A percentile compares a stretch with the other conserved stretches of the same genome.
Conservation (phyloP, 2,329 filamentous ascomycete species). For the Lecanosticta acicola region DNA sequence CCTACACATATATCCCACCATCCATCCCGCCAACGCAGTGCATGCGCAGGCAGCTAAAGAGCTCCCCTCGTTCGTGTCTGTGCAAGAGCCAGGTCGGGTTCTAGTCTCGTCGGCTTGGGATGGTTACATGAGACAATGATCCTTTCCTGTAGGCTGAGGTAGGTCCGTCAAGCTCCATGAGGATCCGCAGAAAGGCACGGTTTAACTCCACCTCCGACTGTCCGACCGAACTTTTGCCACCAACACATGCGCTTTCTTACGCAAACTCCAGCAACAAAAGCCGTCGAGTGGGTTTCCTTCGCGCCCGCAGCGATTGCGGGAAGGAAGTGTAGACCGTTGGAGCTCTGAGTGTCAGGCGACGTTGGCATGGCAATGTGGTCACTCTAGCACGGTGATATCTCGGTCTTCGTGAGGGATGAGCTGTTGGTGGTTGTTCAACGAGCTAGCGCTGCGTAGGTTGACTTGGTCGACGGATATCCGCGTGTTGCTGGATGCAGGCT, state of each 20-base stretch:
- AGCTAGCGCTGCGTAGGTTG: not conserved
- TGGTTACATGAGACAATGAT: not conserved
- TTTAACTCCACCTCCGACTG: not conserved
- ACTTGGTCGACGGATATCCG: not conserved
- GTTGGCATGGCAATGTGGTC: not conserved
- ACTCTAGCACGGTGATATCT: not conserved
- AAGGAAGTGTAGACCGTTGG: not conserved
- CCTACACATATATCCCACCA: too few species aligned
- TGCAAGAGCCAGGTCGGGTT: not conserved
- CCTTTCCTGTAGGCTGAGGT: not conserved
- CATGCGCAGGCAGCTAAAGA: too few species aligned
- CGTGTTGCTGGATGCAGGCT: not conserved
- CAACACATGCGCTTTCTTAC: not conserved
- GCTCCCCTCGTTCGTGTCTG: too few species aligned
- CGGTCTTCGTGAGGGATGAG: not conserved
- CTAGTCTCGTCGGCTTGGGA: not conserved
- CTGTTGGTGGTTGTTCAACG: not conserved
- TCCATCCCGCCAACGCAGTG: too few species aligned
- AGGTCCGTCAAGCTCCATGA: not conserved
- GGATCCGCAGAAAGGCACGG: too few species aligned
- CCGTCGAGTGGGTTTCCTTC: not conserved
- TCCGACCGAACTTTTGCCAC: not conserved
- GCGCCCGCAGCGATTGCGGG: not conserved
- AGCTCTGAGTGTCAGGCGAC: not conserved
- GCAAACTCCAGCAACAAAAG: not conserved